phyloP scores from a whole-genome alignment of 2,329 filamentous ascomycete species.

The Exophiala calicioides region DNA sequence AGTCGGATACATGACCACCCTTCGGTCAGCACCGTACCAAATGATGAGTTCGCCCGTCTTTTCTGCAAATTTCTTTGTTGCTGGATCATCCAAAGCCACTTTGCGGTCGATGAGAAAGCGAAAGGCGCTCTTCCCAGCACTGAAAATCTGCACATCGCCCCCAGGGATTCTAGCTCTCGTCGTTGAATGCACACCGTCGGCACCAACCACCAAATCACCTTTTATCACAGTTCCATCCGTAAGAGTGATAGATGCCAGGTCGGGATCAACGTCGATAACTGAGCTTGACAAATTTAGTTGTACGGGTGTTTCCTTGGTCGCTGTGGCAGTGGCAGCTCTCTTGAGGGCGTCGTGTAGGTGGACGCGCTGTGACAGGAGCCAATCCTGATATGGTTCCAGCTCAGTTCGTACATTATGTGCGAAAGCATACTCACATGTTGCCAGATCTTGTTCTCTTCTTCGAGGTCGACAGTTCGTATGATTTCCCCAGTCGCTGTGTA shows the following conservation, averaged over 20 bases:
- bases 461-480: too few relatives aligned
- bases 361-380: constrained; percentile 58
- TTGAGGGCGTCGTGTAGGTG: constrained; percentile 57
- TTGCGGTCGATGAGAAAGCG: constrained; percentile 40
- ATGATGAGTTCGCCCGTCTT: constrained; percentile 46
- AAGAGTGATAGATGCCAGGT: constrained; percentile 43
- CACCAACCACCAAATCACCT: constrained; percentile 56
- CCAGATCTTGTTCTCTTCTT: too few relatives aligned
- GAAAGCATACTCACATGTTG: too few relatives aligned
- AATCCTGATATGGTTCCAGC: too few relatives aligned
- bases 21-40: constrained; percentile 39
- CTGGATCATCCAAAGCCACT: constrained; percentile 39
- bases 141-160: constrained; percentile 40
- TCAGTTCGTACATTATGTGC: too few relatives aligned
- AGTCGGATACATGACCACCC: constrained; percentile 35
- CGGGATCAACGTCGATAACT: constrained; percentile 37
- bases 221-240: constrained; percentile 46
- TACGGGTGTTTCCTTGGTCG: constrained; percentile 39
- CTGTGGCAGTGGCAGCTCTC: constrained; percentile 43
- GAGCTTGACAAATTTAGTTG: constrained; percentile 45
- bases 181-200: constrained; percentile 54
- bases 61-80: constrained; percentile 41
- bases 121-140: constrained; percentile 41
- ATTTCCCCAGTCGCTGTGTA: too few relatives aligned
- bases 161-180: constrained; percentile 33